Conservation (phyloP, 23 red algal genomes). For the Gracilaria gracilis region DNA sequence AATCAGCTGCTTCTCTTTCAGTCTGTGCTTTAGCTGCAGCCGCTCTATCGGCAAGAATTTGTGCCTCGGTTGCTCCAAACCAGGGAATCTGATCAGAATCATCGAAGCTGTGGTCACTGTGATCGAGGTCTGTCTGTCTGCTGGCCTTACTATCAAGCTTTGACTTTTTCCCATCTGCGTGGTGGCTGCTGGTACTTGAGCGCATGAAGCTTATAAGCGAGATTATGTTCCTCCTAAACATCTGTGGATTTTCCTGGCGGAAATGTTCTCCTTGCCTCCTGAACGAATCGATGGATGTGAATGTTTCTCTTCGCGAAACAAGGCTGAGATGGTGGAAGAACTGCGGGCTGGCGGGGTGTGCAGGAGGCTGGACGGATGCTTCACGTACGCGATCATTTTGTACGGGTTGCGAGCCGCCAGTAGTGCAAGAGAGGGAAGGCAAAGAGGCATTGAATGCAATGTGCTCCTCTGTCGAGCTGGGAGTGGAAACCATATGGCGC, state of each 20-base stretch:
- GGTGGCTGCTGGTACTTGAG: not conserved
- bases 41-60: not conserved
- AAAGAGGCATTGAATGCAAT: not conserved
- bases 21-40: not conserved
- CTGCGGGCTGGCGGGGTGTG: too few species aligned
- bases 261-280: not conserved
- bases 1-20: not conserved
- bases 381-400: not conserved
- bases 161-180: not conserved
- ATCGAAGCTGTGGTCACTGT: not conserved
- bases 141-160: not conserved
- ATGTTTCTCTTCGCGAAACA: not conserved
- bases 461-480: not conserved
- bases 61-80: not conserved
- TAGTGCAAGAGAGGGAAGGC: not conserved
- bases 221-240: not conserved
- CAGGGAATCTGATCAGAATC: slow-evolving; percentile 23
- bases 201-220: not conserved
- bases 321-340: not conserved
- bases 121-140: not conserved
- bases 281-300: not conserved
- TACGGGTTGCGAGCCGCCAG: not conserved
- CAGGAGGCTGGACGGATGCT: not conserved
- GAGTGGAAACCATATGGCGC: not conserved
- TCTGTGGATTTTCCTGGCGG: not conserved